These are phyloP conservation scores for Fusarium algeriense DNA, from an alignment of 2,329 filamentous ascomycete species.

Conservation along the genomic window DNA sequence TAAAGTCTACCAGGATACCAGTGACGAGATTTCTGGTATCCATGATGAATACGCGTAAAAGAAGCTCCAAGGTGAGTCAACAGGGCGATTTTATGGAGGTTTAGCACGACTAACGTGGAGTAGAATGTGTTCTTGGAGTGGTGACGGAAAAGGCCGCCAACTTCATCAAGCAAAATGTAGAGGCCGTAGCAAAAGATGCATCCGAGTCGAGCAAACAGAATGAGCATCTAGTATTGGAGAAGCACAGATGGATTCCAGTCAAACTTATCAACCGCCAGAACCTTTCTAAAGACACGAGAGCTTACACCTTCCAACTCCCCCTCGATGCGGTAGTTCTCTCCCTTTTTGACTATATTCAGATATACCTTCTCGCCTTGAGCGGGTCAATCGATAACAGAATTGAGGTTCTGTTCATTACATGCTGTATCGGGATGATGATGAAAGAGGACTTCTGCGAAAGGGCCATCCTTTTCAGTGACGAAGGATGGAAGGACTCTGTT, in stretches of 20 bases:
- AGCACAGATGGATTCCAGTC: neutral
- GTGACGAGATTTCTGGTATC: neutral
- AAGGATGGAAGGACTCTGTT: neutral
- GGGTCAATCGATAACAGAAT: neutral
- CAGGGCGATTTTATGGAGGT: too few species aligned
- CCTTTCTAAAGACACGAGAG: neutral
- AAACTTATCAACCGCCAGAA: neutral
- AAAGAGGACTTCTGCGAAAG: neutral
- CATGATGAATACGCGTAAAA: neutral
- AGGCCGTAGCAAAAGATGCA: neutral
- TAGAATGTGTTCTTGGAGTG: neutral
- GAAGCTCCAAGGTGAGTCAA: neutral
- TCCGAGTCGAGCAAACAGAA: neutral
- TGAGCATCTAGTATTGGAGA: neutral
- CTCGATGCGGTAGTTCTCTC: neutral
- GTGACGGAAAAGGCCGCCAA: neutral
- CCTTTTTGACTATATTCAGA: neutral
- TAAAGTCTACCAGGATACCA: neutral
- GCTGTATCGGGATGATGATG: neutral
- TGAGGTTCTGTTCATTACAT: neutral
- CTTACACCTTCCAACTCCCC: neutral
- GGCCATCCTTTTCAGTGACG: neutral
- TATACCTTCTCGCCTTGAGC: neutral
- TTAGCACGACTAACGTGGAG: neutral
- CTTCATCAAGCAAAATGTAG: neutral